phyloP scores from a whole-genome alignment of 768 basidiomycete species.

The Lanmaoa pseudosensibilis region DNA sequence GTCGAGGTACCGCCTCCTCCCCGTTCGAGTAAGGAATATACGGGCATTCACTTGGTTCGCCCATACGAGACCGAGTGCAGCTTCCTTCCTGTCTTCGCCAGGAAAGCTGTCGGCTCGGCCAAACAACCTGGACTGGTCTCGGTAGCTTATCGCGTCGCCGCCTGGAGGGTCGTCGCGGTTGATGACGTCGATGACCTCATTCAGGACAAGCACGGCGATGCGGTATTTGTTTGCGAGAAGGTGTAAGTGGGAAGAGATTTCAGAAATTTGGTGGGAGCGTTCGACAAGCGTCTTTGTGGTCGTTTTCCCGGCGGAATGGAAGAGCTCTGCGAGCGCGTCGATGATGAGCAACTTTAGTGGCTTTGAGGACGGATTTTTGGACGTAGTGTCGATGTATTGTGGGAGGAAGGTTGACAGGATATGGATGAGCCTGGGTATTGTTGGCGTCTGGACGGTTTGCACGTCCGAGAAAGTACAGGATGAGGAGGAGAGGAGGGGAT shows the following conservation, averaged over 20 bases:
- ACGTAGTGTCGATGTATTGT: conserved; percentile 41
- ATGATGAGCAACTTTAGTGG: conserved; percentile 81
- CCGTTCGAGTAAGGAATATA: conserved; percentile 79
- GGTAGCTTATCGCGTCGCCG: conserved; percentile 51
- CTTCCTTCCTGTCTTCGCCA: conserved; percentile 69
- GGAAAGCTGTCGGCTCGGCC: conserved; percentile 58
- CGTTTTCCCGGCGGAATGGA: conserved; percentile 63
- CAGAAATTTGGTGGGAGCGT: conserved; percentile 67
- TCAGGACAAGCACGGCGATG: conserved; percentile 80
- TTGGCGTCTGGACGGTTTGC: conserved; percentile 59
- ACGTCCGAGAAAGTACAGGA: conserved; percentile 54
- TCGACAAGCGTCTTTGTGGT: conserved; percentile 64
- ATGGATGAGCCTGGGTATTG: conserved; percentile 52
- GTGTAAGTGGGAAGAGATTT: conserved; percentile 72
- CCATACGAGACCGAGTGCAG: conserved; percentile 87
- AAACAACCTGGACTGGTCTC: conserved; percentile 77
- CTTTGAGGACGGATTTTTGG: conserved; percentile 35
- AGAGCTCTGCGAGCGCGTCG: conserved; percentile 86
- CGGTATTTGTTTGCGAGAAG: conserved; percentile 59
- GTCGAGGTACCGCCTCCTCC: conserved; percentile 57
- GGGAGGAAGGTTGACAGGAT: conserved; percentile 59
- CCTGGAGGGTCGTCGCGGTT: conserved; percentile 28
- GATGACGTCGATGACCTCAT: conserved; percentile 87
- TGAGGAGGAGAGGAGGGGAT: conserved; percentile 45
- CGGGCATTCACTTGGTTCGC: conserved; percentile 88